phyloP scores from a whole-genome alignment of 805 yeast genomes.

The Komagataella populi region DNA sequence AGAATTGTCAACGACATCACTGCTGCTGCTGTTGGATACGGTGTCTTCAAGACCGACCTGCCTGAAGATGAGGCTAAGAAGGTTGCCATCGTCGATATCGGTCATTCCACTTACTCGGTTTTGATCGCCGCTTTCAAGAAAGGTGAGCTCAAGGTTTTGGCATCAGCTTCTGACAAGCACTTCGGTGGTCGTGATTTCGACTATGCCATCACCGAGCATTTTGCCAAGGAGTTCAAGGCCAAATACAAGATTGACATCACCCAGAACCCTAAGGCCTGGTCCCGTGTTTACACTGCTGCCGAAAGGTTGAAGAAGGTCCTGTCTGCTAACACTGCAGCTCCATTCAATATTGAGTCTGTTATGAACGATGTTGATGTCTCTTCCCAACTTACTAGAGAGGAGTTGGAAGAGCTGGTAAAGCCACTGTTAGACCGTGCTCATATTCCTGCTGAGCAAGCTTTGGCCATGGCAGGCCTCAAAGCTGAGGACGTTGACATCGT shows the following conservation, averaged over 20 bases:
- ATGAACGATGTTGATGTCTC: slow-evolving; percentile 96
- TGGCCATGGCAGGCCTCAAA: slow-evolving; percentile 63
- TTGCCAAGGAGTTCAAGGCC: slow-evolving; percentile 80
- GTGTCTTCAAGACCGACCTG: slow-evolving; percentile 93
- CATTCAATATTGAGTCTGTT: slow-evolving; percentile 88
- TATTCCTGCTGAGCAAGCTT: slow-evolving; percentile 70
- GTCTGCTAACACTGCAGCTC: slow-evolving; percentile 92
- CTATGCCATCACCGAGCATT: slow-evolving; percentile 85
- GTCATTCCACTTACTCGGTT: slow-evolving; percentile 91
- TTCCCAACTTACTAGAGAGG: slow-evolving; percentile 78
- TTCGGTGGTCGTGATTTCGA: slow-evolving; percentile 98
- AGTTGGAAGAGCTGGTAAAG: slow-evolving; percentile 76
- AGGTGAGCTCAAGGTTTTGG: slow-evolving; percentile 90
- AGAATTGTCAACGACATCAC: slow-evolving; percentile 95
- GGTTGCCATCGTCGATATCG: slow-evolving; percentile 92
- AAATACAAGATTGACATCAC: slow-evolving; percentile 91
- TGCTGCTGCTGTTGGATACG: slow-evolving; percentile 98
- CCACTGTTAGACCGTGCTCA: slow-evolving; percentile 71
- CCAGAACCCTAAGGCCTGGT: slow-evolving; percentile 88
- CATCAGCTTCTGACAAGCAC: slow-evolving; percentile 87
- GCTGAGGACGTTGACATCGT: slow-evolving; percentile 73
- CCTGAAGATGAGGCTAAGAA: slow-evolving; percentile 89
- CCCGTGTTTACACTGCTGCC: slow-evolving; percentile 83
- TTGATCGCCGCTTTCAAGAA: slow-evolving; percentile 82
- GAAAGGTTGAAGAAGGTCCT: slow-evolving; percentile 92